Base-by-base conservation (phyloP, 371 early-diverging fungal species). In the Mucor irregularis region DNA sequence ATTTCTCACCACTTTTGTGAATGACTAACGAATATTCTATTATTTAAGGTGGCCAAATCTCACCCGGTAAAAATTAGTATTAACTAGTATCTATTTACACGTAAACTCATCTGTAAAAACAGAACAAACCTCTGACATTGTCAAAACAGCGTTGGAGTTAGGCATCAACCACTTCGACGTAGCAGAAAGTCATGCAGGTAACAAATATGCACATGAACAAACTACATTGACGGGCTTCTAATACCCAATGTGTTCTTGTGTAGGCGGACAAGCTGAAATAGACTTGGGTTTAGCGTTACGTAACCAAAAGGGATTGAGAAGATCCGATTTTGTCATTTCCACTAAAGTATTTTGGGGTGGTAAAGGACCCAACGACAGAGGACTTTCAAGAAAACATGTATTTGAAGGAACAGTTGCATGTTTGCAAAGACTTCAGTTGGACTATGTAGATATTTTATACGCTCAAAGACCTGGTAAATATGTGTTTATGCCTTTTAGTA, bases 91-190 rank as follows among this genome's bases (percentile, higher is more conserved):
- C n/a, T 17, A 4, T 8, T 26, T 53, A n/a, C 10, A 44, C 11
- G 31, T 17, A 51, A 46, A 52, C 24, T 34, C 17, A 19, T 47
- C 11, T 37, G 37, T 13, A 34, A 21, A 9, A 16, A 3, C 45
- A 65, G 87, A 86, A 44, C 76, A 71, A 47, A 80, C 90, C 0
- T 69, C 78, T 25, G 79, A 85, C 52, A 89, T 90, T 66, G 82
- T 93, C 64, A 80, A 83, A 48, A 80, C 82, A 7, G 90, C 92
- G 5, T 84, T 84, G 54, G 88, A 91, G 30, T 59, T 78, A 33
- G 93, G 93, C 24, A 81, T 92, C 56, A 93, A 92, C 69, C 89
- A 88, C 67, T 93, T 93, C 64, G 93, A 91, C 69, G 91, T 87
- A 11, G 85, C 88, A 8, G 90, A 88, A 67, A 86, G 83, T 47